A percentile compares a stretch with the other conserved stretches of the same genome.
These are phyloP conservation scores for Aplosporella prunicola DNA, from an alignment of 2,329 filamentous ascomycete species.

Conservation along the genomic window DNA sequence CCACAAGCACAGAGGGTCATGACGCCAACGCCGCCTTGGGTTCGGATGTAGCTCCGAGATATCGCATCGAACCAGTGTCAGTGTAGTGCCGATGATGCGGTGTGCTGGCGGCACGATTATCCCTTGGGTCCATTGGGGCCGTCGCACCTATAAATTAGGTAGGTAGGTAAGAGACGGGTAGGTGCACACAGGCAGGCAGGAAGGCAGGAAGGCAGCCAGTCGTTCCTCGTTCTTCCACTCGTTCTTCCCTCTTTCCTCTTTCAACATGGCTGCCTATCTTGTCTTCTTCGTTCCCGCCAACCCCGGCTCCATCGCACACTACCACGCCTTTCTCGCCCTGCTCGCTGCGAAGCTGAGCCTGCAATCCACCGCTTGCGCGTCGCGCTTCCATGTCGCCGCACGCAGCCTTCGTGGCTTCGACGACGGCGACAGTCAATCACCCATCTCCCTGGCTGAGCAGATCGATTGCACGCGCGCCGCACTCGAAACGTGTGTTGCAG, in stretches of 20 bases:
- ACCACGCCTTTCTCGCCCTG: slow-evolving; percentile 53
- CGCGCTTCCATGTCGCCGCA: slow-evolving; percentile 28
- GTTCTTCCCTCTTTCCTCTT: neutral
- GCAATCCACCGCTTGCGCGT: too few species aligned
- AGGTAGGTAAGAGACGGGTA: too few species aligned
- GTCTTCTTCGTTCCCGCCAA: slow-evolving; percentile 70
- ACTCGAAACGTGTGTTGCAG: neutral
- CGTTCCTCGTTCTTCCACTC: neutral
- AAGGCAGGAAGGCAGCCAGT: too few species aligned
- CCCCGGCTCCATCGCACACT: slow-evolving; percentile 68
- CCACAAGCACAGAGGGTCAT: too few species aligned
- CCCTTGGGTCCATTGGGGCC: neutral
- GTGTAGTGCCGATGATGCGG: too few species aligned
- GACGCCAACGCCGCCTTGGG: too few species aligned
- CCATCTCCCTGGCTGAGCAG: neutral
- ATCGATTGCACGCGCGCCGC: neutral
- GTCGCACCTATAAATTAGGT: neutral
- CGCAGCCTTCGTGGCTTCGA: slow-evolving; percentile 36
- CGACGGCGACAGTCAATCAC: slow-evolving; percentile 16
- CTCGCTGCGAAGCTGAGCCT: slow-evolving; percentile 38
- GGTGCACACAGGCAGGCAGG: too few species aligned
- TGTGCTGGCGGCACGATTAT: slow-evolving; percentile 1
- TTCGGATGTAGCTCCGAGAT: too few species aligned
- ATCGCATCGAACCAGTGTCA: too few species aligned
- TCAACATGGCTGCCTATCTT: slow-evolving; percentile 30